Conservation (phyloP, 495 filamentous ascomycete genomes). For the Aspergillus bridgeri region DNA sequence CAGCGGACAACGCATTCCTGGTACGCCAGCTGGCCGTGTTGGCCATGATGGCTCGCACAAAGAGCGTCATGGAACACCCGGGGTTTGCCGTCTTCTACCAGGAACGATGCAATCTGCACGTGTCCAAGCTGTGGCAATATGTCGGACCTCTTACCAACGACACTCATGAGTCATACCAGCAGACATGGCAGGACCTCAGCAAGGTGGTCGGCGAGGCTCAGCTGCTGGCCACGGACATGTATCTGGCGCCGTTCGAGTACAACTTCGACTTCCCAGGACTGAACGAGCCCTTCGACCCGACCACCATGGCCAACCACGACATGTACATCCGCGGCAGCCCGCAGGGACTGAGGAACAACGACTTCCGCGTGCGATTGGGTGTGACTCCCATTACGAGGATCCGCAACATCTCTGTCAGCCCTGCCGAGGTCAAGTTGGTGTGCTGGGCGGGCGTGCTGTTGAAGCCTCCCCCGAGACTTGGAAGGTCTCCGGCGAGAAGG, state of each 20-base stretch:
- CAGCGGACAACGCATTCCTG: constrained; percentile 3
- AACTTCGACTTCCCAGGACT: constrained; percentile 23
- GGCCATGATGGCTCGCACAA: constrained; percentile 12
- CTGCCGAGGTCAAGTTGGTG: constrained; percentile 10
- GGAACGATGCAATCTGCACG: constrained; percentile 8
- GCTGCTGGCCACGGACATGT: constrained; percentile 24
- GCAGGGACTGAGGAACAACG: constrained; percentile 8
- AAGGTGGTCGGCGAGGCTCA: constrained; percentile 23
- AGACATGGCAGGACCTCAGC: constrained; percentile 17
- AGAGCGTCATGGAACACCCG: constrained; percentile 11
- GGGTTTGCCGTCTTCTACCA: constrained; percentile 21
- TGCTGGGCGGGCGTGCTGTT: constrained; percentile 15
- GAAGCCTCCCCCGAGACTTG: neutral
- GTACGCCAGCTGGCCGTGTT: constrained; percentile 16
- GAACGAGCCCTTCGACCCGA: constrained; percentile 24
- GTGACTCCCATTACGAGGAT: constrained; percentile 15
- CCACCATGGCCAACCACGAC: constrained; percentile 26
- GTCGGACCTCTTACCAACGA: constrained; percentile 19
- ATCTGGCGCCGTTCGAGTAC: constrained; percentile 19
- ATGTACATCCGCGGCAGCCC: constrained; percentile 12
- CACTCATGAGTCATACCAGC: constrained; percentile 1
- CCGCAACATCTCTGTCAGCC: constrained; percentile 10
- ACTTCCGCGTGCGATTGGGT: constrained; percentile 13
- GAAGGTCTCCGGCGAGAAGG: neutral
- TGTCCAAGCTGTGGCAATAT: constrained; percentile 17